These are phyloP conservation scores for Cryptococcus sp. DNA, from an alignment of 1,284 basidiomycete genomes.

Conservation along the genomic window DNA sequence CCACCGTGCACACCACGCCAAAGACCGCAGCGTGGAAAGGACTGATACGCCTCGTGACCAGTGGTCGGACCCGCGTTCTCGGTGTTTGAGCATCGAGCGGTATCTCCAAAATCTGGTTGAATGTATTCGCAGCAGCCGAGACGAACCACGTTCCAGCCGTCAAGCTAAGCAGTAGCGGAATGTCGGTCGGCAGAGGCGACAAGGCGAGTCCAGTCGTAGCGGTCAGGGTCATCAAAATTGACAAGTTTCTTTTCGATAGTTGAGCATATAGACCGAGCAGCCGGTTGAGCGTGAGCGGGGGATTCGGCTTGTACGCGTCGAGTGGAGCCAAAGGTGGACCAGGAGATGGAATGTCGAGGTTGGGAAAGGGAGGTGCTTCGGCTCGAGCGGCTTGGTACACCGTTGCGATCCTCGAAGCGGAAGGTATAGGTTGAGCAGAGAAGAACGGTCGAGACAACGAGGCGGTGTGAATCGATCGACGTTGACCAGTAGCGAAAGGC, in stretches of 20 bases:
- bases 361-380: conserved; percentile 24
- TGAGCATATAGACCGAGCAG: conserved; percentile 68
- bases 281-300: conserved; percentile 53
- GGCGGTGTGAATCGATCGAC: conserved; percentile 14
- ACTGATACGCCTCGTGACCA: conserved; percentile 77
- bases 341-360: conserved; percentile 29
- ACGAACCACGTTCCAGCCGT: conserved; percentile 86
- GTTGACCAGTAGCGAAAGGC: conserved; percentile 13
- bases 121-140: conserved; percentile 85
- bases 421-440: conserved; percentile 20
- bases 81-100: conserved; percentile 97
- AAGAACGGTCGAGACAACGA: conserved; percentile 24
- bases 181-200: conserved; percentile 73
- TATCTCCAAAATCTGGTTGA: conserved; percentile 92
- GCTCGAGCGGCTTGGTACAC: conserved; percentile 33
- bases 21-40: conserved; percentile 81
- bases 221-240: conserved; percentile 81
- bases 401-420: conserved; percentile 14
- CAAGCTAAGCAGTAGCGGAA: conserved; percentile 78
- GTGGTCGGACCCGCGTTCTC: conserved; percentile 79
- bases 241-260: conserved; percentile 82
- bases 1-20: conserved; percentile 64
- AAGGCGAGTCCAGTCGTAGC: conserved; percentile 91
- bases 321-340: conserved; percentile 32
- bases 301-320: conserved; percentile 43